Evolutionary conservation across 2,329 filamentous ascomycete species (phyloP), one percentile per base, ranked within the genome.

Genomic region (Chrysoporthe puriensis): DNA sequence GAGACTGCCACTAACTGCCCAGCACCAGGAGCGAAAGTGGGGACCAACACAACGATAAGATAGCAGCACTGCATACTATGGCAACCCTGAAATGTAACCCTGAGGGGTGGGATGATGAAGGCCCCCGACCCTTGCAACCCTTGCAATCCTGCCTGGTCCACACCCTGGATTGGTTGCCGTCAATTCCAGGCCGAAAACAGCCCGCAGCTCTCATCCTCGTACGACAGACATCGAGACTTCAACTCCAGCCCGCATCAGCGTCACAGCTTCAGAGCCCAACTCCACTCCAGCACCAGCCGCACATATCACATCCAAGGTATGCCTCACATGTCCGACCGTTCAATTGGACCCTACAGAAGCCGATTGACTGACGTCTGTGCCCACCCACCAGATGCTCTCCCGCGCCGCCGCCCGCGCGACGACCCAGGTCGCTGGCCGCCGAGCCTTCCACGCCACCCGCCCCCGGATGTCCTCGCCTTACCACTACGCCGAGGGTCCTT

Each of bases 401-500:
- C 90, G 91, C 79, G 86, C 88, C 82, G 86, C 83, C 76, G 76
- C 82, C 76, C 87, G 87, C 79, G 86, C 85, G 80, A 88, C 90
- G 79, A 88, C 84, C 70, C 71, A 73, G 64, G 71, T 74, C 69
- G 73, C 73, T 71, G 87, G 90, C 87, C 93, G 94, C 85, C 94
- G 96, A 82, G 93, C 91, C 84, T 97, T 99, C 91, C 91, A 94
- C 82, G 89, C 93, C 77, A 96, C 95, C 80, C 92, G 93, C 70
- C 72, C 91, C 79, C 93, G 92, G 81, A 84, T 97, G 79, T 88
- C 86, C 76, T 96, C 93, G 79, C 94, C 94, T 72, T 97, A 97
- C 90, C 96, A 99, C 87, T 99, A 99, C 86, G 91, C 95, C 75
- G 95, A 98, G 86, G 96, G 95, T 73, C 92, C 95, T 77, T 91